Evolutionary conservation across 192 early-diverging fungal species (phyloP).

Genomic region (Borealophlyctis nickersoniae): DNA sequence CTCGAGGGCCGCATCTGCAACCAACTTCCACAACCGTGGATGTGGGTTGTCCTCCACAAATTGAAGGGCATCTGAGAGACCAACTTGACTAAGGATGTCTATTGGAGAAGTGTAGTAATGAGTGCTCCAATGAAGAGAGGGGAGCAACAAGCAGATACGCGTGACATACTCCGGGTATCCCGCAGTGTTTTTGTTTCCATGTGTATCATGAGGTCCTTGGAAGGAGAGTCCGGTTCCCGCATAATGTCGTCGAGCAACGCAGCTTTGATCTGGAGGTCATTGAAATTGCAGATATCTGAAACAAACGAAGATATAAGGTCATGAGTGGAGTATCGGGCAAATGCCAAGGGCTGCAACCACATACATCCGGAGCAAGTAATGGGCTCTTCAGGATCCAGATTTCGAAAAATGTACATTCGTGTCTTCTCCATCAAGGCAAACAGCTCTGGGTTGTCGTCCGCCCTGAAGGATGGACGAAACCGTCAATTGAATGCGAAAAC

Average conservation of each 20-base stretch:
- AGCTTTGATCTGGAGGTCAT: constrained; percentile 53
- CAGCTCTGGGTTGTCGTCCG: constrained; percentile 52
- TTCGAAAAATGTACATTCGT: constrained; percentile 55
- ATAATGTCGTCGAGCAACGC: constrained; percentile 51
- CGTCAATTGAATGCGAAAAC: constrained; percentile 2
- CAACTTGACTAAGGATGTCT: constrained; percentile 44
- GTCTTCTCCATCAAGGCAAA: constrained; percentile 62
- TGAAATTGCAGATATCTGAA: constrained; percentile 50
- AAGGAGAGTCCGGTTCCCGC: constrained; percentile 39
- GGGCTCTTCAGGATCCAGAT: constrained; percentile 55
- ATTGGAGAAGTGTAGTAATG: neutral
- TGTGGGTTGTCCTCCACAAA: constrained; percentile 56
- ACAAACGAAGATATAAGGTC: neutral
- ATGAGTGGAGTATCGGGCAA: neutral
- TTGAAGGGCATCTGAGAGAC: constrained; percentile 44
- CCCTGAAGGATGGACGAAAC: no score
- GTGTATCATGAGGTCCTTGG: constrained; percentile 30
- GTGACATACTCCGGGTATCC: constrained; percentile 40
- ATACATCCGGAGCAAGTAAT: constrained; percentile 52
- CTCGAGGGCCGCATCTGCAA: constrained; percentile 50
- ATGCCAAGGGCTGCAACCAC: neutral
- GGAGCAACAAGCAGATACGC: neutral
- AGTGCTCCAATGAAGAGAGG: neutral
- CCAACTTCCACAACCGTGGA: constrained; percentile 52
- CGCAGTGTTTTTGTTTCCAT: constrained; percentile 49